phyloP scores from a whole-genome alignment of 257 asterid species.

The Lithospermum erythrorhizon region DNA sequence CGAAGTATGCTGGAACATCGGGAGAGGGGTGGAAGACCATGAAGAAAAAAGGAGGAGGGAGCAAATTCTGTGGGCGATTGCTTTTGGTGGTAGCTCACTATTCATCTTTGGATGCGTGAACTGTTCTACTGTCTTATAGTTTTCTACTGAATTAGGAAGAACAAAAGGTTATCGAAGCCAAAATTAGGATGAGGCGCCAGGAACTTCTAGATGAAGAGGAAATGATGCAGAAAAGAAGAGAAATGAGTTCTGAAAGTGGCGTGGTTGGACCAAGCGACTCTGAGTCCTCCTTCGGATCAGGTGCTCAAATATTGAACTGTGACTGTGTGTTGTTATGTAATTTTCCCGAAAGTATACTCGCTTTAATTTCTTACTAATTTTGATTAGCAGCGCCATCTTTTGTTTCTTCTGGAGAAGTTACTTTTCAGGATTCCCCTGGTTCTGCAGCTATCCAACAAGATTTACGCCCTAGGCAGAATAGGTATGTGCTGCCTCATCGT shows the following conservation, averaged over 20 bases:
- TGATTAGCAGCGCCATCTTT: conserved; percentile 41
- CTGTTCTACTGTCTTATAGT: conserved; percentile 7
- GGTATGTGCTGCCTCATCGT: conserved; percentile 27
- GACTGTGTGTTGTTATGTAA: neutral
- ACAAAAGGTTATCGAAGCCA: conserved; percentile 94
- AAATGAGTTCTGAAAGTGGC: conserved; percentile 45
- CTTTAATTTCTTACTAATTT: too few species aligned
- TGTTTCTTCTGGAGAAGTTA: conserved; percentile 47
- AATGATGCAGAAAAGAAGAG: conserved; percentile 49
- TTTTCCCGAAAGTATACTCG: too few species aligned
- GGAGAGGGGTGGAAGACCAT: conserved; percentile 77
- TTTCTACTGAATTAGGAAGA: conserved; percentile 52
- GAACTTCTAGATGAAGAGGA: conserved; percentile 90
- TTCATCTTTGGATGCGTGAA: conserved; percentile 4
- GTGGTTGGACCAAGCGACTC: conserved; percentile 42
- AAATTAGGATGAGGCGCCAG: conserved; percentile 93
- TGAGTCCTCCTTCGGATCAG: conserved; percentile 55
- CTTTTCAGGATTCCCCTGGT: conserved; percentile 36
- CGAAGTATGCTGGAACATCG: conserved; percentile 89
- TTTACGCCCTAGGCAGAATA: conserved; percentile 52
- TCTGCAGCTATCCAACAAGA: conserved; percentile 31
- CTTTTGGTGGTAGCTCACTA: too few species aligned
- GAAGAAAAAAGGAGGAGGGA: conserved; percentile 93
- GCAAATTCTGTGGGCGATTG: conserved; percentile 77
- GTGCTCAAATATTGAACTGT: conserved; percentile 24